These are phyloP conservation scores for Pleurotus citrinopileatus DNA, from an alignment of 768 basidiomycete species.

Conservation along the genomic window DNA sequence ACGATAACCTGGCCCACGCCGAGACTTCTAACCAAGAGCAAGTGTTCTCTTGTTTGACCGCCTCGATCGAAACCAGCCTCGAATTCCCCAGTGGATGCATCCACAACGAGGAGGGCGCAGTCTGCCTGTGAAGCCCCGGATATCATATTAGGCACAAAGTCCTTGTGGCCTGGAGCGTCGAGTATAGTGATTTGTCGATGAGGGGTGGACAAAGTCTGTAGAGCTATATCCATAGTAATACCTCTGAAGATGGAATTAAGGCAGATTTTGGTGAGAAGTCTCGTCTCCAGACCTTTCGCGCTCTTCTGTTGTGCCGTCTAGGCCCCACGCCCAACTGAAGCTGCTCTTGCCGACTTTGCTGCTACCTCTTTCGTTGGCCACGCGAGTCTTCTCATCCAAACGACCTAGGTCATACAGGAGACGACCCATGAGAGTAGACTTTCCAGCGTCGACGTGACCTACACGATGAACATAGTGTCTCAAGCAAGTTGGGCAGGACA, in stretches of 20 bases:
- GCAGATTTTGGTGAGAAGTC: neutral
- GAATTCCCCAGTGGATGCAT: slow-evolving; percentile 87
- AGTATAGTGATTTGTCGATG: slow-evolving; percentile 86
- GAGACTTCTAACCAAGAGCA: slow-evolving; percentile 86
- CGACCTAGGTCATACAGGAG: slow-evolving; percentile 89
- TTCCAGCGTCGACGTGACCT: slow-evolving; percentile 99
- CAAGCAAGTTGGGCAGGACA: neutral
- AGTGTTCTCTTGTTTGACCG: slow-evolving; percentile 94
- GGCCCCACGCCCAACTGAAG: slow-evolving; percentile 97
- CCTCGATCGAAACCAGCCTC: slow-evolving; percentile 94
- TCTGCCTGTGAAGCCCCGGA: slow-evolving; percentile 98
- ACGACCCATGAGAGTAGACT: slow-evolving; percentile 96
- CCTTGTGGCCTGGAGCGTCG: slow-evolving; percentile 95
- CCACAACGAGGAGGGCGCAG: slow-evolving; percentile 90
- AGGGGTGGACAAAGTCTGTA: slow-evolving; percentile 71
- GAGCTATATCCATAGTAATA: slow-evolving; percentile 96
- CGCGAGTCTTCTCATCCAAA: slow-evolving; percentile 80
- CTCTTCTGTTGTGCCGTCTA: slow-evolving; percentile 93
- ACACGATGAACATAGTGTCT: neutral
- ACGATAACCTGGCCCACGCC: slow-evolving; percentile 91
- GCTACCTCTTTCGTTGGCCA: slow-evolving; percentile 87
- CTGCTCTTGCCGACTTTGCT: slow-evolving; percentile 89
- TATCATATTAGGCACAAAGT: slow-evolving; percentile 99
- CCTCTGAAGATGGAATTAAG: slow-evolving; percentile 52
- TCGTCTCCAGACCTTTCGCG: slow-evolving; percentile 72